Conservation (phyloP, 768 basidiomycete genomes). For the Lanmaoa pseudosensibilis region DNA sequence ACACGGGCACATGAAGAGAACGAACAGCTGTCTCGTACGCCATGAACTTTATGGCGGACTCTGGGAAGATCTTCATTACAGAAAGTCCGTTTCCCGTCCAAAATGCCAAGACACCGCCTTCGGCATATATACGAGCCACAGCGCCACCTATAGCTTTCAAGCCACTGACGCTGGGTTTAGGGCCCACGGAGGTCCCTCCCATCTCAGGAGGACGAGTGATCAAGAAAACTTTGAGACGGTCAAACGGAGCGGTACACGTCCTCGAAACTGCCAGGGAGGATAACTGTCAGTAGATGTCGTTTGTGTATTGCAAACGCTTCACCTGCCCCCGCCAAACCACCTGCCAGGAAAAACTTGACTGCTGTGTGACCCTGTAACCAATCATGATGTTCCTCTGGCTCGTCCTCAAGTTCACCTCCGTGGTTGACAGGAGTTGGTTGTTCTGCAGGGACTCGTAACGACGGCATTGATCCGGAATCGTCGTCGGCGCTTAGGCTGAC, state of each 20-base stretch:
- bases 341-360: slow-evolving; percentile 87
- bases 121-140: slow-evolving; percentile 77
- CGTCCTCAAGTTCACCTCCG: slow-evolving; percentile 49
- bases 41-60: slow-evolving; percentile 98
- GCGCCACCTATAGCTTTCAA: slow-evolving; percentile 69
- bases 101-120: slow-evolving; percentile 87
- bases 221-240: slow-evolving; percentile 93
- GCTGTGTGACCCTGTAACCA: slow-evolving; percentile 71
- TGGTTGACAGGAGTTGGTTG: slow-evolving; percentile 26
- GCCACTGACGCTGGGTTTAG: slow-evolving; percentile 49
- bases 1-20: slow-evolving; percentile 22
- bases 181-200: slow-evolving; percentile 49
- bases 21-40: slow-evolving; percentile 90
- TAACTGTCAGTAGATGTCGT: slow-evolving; percentile 4
- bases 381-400: slow-evolving; percentile 58
- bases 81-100: slow-evolving; percentile 99
- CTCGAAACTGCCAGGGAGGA: slow-evolving; percentile 70
- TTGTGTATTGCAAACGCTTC: slow-evolving; percentile 27
- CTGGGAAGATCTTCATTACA: slow-evolving; percentile 93
- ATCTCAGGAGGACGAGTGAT: slow-evolving; percentile 85
- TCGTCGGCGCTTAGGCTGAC: slow-evolving; percentile 78
- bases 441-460: slow-evolving; percentile 14
- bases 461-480: slow-evolving; percentile 44
- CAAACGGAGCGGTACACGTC: slow-evolving; percentile 96
- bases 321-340: slow-evolving; percentile 94